Evolutionary conservation across 148 eudicot species (phyloP).

Genomic region (Rhododendron kiyosumense): DNA sequence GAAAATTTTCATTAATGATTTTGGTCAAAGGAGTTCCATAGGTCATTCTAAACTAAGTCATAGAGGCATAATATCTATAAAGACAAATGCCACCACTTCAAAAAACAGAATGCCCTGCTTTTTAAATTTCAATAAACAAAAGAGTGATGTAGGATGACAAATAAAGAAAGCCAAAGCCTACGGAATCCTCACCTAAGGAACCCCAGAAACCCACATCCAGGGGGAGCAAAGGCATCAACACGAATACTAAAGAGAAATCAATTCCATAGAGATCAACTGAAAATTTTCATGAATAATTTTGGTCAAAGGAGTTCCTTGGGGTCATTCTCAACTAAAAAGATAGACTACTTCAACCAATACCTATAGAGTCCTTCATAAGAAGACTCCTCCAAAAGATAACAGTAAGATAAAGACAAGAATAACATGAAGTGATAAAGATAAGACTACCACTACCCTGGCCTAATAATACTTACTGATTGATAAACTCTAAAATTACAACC

Average conservation of each 20-base stretch:
- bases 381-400: neutral
- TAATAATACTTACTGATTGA: no score
- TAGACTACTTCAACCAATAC: neutral
- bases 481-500: no score
- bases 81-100: neutral
- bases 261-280: neutral
- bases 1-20: neutral
- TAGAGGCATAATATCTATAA: neutral
- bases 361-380: neutral
- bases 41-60: neutral
- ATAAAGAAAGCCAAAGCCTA: neutral
- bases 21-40: neutral
- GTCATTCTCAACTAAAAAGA: no score
- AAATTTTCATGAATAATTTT: no score
- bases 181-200: neutral
- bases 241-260: neutral
- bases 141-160: neutral
- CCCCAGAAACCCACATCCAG: neutral
- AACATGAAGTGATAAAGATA: no score
- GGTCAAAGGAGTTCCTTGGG: no score
- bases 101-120: neutral
- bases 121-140: neutral
- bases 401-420: no score
- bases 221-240: neutral
- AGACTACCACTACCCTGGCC: no score